Conservation (phyloP, 2,329 filamentous ascomycete genomes). For the Allantophomopsis cytisporea region DNA sequence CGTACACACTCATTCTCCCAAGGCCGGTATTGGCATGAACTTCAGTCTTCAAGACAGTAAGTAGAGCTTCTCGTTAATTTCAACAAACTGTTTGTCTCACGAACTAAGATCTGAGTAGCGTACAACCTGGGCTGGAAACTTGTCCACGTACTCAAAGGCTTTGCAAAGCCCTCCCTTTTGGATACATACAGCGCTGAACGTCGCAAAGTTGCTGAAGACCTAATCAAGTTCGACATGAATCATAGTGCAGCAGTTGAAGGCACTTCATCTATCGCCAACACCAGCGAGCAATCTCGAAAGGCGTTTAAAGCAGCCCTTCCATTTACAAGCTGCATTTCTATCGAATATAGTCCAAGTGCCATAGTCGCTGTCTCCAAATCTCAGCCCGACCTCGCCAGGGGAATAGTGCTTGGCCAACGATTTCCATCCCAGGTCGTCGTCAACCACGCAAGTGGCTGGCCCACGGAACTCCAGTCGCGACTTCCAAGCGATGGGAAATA, state of each 20-base stretch:
- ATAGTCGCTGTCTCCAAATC: slow-evolving; percentile 32
- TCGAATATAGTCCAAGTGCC: slow-evolving; percentile 42
- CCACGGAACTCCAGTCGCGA: slow-evolving; percentile 40
- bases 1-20: slow-evolving; percentile 45
- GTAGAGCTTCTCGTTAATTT: too few relatives aligned
- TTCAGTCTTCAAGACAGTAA: slow-evolving; percentile 34
- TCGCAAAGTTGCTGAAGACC: slow-evolving; percentile 42
- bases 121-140: slow-evolving; percentile 48
- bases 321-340: slow-evolving; percentile 42
- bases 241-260: slow-evolving; percentile 42
- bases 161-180: slow-evolving; percentile 26
- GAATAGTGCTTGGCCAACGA: slow-evolving; percentile 37
- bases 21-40: slow-evolving; percentile 44
- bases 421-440: slow-evolving; percentile 43
- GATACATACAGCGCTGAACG: slow-evolving; percentile 37
- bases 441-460: slow-evolving; percentile 36
- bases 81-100: too few relatives aligned
- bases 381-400: slow-evolving; percentile 28
- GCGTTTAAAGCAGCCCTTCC: slow-evolving; percentile 44
- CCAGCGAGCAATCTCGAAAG: slow-evolving; percentile 26
- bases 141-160: slow-evolving; percentile 28
- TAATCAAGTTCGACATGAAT: slow-evolving; percentile 46
- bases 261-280: slow-evolving; percentile 43
- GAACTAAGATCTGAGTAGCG: slow-evolving; percentile 12
- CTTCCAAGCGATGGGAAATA: slow-evolving; percentile 40